These are phyloP conservation scores for Coccomyxa subellipsoidea DNA, from an alignment of 163 green algal species.

Conservation along the genomic window DNA sequence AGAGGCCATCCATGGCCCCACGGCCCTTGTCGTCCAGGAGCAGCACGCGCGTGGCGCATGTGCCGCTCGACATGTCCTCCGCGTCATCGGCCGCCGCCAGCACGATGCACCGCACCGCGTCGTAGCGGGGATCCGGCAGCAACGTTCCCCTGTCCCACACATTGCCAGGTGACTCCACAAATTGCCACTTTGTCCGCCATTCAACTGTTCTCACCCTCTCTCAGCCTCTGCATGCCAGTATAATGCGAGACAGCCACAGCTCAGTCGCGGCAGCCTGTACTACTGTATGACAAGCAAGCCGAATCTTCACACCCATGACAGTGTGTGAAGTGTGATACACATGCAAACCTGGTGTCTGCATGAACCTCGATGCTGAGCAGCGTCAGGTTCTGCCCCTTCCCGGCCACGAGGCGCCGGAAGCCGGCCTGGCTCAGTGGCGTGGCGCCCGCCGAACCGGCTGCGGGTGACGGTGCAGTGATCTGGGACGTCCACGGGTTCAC, in stretches of 20 bases:
- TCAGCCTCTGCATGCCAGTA: no score
- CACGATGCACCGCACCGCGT: conserved; percentile 64
- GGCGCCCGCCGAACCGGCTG: neutral
- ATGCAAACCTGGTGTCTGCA: conserved; percentile 52
- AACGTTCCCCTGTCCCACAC: conserved; percentile 54
- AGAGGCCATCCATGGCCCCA: conserved; percentile 10
- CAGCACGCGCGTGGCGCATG: conserved; percentile 47
- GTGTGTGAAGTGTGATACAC: neutral
- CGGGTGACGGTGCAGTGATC: conserved; percentile 40
- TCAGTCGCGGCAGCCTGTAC: no score
- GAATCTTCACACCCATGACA: no score
- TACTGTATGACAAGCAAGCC: no score
- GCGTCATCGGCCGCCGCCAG: conserved; percentile 62
- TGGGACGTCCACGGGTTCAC: conserved; percentile 34
- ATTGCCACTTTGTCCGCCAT: no score
- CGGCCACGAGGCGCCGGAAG: conserved; percentile 50
- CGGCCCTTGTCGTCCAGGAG: conserved; percentile 34
- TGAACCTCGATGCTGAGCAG: conserved; percentile 79
- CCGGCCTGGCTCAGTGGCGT: conserved; percentile 58
- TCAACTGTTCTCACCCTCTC: no score
- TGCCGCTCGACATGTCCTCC: conserved; percentile 37
- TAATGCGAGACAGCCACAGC: no score
- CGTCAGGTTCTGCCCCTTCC: conserved; percentile 69
- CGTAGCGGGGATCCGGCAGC: conserved; percentile 79
- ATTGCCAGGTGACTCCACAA: no score